These are phyloP conservation scores for Colletotrichum cuscutae DNA, from an alignment of 2,329 filamentous ascomycete genomes.

Conservation along the genomic window DNA sequence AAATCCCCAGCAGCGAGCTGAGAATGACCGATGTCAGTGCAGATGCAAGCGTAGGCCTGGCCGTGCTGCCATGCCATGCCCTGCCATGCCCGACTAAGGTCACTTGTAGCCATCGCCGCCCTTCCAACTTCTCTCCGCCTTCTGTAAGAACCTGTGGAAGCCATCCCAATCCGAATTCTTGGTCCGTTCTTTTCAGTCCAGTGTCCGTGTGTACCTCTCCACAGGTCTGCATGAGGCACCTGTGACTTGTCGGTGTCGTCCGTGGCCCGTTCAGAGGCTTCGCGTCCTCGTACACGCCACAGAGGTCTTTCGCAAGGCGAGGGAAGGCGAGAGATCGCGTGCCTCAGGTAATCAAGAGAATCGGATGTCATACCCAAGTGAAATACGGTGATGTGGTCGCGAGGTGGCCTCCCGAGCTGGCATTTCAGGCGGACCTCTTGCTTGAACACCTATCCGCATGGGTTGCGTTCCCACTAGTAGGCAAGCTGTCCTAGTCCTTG, in stretches of 20 bases:
- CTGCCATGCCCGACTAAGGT: background rate
- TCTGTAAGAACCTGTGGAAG: background rate
- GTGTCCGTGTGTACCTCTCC: constrained; percentile 21
- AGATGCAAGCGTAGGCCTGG: constrained; percentile 7
- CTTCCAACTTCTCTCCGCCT: background rate
- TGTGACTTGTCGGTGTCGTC: constrained; percentile 1
- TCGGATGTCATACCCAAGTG: background rate
- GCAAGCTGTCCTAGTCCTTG: background rate
- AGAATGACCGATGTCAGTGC: background rate
- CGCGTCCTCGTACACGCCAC: background rate
- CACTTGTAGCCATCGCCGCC: background rate
- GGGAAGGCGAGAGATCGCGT: background rate
- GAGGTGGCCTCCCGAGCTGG: constrained; percentile 2
- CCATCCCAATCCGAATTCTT: background rate
- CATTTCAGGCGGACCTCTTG: background rate
- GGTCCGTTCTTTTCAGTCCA: constrained; percentile 1
- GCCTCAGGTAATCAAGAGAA: background rate
- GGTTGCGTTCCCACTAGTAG: background rate
- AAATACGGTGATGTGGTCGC: background rate
- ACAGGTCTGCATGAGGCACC: background rate
- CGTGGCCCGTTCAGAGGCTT: constrained; percentile 3
- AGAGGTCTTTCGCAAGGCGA: background rate
- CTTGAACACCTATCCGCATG: background rate
- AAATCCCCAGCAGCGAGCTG: background rate
- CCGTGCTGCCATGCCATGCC: background rate